Evolutionary conservation across 2,329 filamentous ascomycete genomes (phyloP), one percentile per base, ranked within the genome.

Genomic region (Fusarium abutilonis): DNA sequence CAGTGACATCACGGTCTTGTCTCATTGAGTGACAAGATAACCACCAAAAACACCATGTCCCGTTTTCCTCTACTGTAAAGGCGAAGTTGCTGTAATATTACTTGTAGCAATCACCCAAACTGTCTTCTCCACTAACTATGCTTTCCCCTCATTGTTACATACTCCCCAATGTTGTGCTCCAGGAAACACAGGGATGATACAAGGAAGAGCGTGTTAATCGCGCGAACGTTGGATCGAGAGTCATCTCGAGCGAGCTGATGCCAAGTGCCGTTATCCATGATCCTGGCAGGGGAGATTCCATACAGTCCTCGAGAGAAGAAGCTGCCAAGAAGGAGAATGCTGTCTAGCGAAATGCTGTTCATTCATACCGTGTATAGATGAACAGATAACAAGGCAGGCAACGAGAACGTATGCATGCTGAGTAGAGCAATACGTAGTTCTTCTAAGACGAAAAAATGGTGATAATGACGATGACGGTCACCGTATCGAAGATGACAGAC

Each of bases 151-250:
- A 14, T 48, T 40, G 31, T 46, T 58, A 31, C 34, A 32, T 58
- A 56, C 40, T 29, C 17, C 44, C 53, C 61, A 26, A 52, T 36
- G 40, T 34, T 45, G 40, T 50, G 38, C 52, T 62, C 56, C 56
- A 61, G 53, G 14, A 38, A 57, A n/a, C 34, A 39, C 61, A 64
- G 54, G 62, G 62, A 64, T 66, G 17, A 39, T 64, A 50, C 56
- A 58, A 52, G 61, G 61, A 65, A 65, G 19, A 59, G 43, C 38
- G 23, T 54, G 31, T 66, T 65, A 63, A 63, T 63, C 44, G 41
- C 59, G 52, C 53, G 34, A 53, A 63, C 48, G 38, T 63, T 58
- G 58, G 56, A 62, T 64, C 60, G 32, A 64, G 32, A 64, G 60
- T 41, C 44, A 41, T 41, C 29, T 48, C 38, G 48, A 54, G 32